Conservation (phyloP, 1,139 yeast species). For the Sugiyamaella castrensis region DNA sequence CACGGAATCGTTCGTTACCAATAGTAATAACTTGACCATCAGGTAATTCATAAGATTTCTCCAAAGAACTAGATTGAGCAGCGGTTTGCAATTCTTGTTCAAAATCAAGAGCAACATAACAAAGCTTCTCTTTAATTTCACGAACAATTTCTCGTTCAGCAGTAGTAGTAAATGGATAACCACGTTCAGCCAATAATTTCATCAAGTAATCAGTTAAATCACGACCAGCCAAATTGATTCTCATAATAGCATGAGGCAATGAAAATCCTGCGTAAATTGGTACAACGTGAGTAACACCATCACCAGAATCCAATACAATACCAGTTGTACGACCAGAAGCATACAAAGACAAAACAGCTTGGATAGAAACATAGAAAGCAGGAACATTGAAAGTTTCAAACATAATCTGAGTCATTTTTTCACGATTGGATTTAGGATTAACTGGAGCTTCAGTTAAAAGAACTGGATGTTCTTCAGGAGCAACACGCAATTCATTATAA, state of each 20-base stretch:
- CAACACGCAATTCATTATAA: constrained; percentile 97
- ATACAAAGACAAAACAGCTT: constrained; percentile 96
- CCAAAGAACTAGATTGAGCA: constrained; percentile 96
- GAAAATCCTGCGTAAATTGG: constrained; percentile 99
- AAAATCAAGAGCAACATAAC: constrained; percentile 95
- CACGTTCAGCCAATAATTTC: constrained; percentile 98
- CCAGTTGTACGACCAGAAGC: constrained; percentile 99
- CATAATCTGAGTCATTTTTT: constrained; percentile 98
- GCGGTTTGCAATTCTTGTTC: constrained; percentile 99
- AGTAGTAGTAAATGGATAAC: constrained; percentile 96
- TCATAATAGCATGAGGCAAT: constrained; percentile 96
- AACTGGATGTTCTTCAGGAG: constrained; percentile 99
- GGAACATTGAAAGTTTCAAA: constrained; percentile 99
- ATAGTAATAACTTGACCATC: constrained; percentile 99
- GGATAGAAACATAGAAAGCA: constrained; percentile 97
- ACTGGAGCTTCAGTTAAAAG: constrained; percentile 98
- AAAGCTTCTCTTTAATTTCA: constrained; percentile 98
- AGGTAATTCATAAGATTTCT: constrained; percentile 98
- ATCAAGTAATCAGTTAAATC: constrained; percentile 98
- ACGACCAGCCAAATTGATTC: constrained; percentile 99
- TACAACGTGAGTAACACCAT: constrained; percentile 99
- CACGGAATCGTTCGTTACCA: constrained; percentile 99
- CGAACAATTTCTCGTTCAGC: constrained; percentile 99
- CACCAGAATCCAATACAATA: constrained; percentile 99
- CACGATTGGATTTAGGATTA: constrained; percentile 99